Base-by-base conservation (phyloP, 768 basidiomycete genomes). In the Boletus pseudopeckii region DNA sequence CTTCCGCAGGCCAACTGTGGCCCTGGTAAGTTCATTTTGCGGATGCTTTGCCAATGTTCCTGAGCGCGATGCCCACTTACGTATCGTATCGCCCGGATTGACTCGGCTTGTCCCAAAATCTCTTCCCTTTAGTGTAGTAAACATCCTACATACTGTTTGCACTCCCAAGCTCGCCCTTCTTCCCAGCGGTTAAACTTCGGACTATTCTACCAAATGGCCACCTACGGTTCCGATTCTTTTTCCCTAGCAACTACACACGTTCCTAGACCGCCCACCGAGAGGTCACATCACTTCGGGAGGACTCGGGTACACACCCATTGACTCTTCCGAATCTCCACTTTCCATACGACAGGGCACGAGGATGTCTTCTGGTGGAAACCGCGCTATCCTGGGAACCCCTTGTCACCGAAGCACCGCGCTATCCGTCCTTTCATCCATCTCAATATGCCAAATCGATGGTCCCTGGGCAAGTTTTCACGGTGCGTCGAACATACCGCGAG, bases 311-410 rank as follows among this genome's bases (percentile, higher is more conserved):
- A 15, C 28, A 28, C 9, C 24, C 28, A 28, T 28, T 36, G 22
- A 6, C 41, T 28, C 48, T 56, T 66, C 61, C 52, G 34, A 44
- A 48, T 43, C 61, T 45, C 50, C 50, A 50, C 26, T 48, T 45
- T 53, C 50, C 33, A 40, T 48, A 45, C 47, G 13, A 40, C 24
- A 44, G 51, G 39, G 43, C 65, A 65, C 56, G 59, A 64, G 59
- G 62, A 22, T 34, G 34, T 43, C 55, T 64, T 61, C 62, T 44
- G 26, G 45, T 45, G 45, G 48, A 57, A 49, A 53, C 56, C 52
- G 43, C 48, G 30, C 56, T 46, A 40, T 28, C 53, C 45, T 60
- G 50, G 51, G 54, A 59, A 59, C 43, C 11, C 36, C 52, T 26
- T 59, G 52, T 52, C 63, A 60, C 54, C 43, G 53, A 59, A 51